Percentiles rank a stretch among this genome's conserved stretches.
These are phyloP conservation scores for Hypoxylon sp. DNA, from an alignment of 2,329 filamentous ascomycete species.

Conservation along the genomic window DNA sequence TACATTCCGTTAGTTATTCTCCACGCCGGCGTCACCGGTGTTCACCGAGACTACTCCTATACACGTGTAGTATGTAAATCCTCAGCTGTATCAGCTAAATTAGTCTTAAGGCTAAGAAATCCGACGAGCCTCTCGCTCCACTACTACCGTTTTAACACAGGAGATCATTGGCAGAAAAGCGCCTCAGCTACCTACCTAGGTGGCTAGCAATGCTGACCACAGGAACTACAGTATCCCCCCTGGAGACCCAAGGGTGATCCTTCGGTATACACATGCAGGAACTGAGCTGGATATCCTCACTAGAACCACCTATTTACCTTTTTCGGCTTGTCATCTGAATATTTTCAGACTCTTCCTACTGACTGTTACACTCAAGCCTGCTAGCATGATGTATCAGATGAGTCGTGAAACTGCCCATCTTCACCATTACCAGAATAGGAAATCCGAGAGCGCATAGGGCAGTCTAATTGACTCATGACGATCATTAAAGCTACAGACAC, in stretches of 20 bases:
- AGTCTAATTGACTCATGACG: neutral
- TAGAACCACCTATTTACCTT: neutral
- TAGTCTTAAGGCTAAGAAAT: neutral
- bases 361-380: too few species aligned
- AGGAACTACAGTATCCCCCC: neutral
- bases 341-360: neutral
- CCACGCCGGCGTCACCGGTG: neutral
- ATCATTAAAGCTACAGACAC: neutral
- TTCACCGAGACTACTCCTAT: neutral
- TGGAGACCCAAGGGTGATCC: conserved; percentile 1
- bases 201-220: neutral
- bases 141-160: neutral
- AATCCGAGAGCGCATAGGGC: too few species aligned
- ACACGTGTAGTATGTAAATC: too few species aligned
- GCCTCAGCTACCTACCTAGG: too few species aligned
- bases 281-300: neutral
- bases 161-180: too few species aligned
- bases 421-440: too few species aligned
- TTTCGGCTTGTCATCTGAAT: neutral
- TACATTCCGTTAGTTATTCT: too few species aligned
- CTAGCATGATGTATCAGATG: too few species aligned
- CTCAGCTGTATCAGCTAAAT: neutral
- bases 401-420: too few species aligned
- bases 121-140: neutral
- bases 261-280: conserved; percentile 1